A percentile compares a stretch with the other conserved stretches of the same genome.
These are phyloP conservation scores for Coccomyxa sp. DNA, from an alignment of 139 green algal species.

Conservation along the genomic window DNA sequence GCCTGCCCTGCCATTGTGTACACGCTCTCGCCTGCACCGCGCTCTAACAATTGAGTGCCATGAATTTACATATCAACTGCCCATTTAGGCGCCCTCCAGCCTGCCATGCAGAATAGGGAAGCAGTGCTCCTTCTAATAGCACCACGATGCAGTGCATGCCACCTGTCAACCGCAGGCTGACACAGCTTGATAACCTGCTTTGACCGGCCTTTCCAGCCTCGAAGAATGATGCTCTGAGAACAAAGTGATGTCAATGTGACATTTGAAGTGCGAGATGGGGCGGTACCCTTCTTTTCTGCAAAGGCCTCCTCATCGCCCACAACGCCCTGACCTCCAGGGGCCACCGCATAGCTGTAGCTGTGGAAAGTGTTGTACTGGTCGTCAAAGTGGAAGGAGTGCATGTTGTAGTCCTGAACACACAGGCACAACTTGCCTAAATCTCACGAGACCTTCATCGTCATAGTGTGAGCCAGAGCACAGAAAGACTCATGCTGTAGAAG, in stretches of 20 bases:
- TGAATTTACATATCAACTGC: too few species aligned
- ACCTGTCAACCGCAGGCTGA: too few species aligned
- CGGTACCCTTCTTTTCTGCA: constrained; percentile 19
- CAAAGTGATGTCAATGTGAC: too few species aligned
- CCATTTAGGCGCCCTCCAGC: too few species aligned
- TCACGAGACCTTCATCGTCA: neutral
- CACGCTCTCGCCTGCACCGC: constrained; percentile 9
- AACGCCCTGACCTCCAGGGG: constrained; percentile 23
- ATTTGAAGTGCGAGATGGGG: too few species aligned
- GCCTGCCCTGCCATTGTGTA: constrained; percentile 1
- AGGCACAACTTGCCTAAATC: neutral
- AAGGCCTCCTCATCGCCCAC: constrained; percentile 39
- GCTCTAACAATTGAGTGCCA: neutral
- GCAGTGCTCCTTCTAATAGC: too few species aligned
- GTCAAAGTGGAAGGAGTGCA: constrained; percentile 77
- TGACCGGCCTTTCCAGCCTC: too few species aligned
- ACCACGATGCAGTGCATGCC: too few species aligned
- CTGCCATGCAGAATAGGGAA: too few species aligned
- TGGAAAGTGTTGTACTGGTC: constrained; percentile 90
- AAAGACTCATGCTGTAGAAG: neutral
- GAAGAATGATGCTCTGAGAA: too few species aligned
- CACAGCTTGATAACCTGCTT: too few species aligned
- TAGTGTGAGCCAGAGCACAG: neutral
- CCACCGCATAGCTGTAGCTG: constrained; percentile 32
- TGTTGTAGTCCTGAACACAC: constrained; percentile 24